Evolutionary conservation across 176 grass and related monocot species (phyloP).

Genomic region (Triticum urartu): DNA sequence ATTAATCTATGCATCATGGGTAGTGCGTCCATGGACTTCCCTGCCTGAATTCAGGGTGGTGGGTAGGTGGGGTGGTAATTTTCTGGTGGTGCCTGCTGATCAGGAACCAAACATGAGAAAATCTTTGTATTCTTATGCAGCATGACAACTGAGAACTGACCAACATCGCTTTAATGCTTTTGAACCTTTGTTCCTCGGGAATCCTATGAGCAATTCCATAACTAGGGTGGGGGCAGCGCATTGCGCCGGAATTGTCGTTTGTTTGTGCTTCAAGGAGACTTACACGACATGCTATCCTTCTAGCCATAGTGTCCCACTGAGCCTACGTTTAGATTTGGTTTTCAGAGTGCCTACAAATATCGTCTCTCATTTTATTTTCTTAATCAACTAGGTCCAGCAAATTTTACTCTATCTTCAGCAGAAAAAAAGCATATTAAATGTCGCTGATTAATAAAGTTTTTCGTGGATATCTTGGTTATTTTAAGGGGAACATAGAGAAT

Average conservation of each 20-base stretch:
- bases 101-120: constrained; percentile 27
- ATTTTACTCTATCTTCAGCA: neutral
- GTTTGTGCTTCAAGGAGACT: constrained; percentile 30
- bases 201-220: constrained; percentile 39
- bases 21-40: constrained; percentile 42
- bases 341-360: neutral
- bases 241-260: neutral
- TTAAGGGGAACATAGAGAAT: neutral
- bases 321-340: constrained; percentile 20
- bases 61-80: constrained; percentile 52
- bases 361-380: neutral
- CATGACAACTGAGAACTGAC: constrained; percentile 27
- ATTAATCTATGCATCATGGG: constrained; percentile 20
- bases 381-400: neutral
- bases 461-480: neutral
- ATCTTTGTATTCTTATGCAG: constrained; percentile 30
- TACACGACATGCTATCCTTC: constrained; percentile 14
- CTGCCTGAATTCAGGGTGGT: constrained; percentile 18
- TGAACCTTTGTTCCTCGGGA: constrained; percentile 24
- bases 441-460: neutral
- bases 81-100: constrained; percentile 40
- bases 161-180: constrained; percentile 32
- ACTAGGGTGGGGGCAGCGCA: constrained; percentile 26
- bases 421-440: too few relatives aligned
- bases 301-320: constrained; percentile 5